Conservation (phyloP, 768 basidiomycete genomes). For the Gymnopilus junonius region DNA sequence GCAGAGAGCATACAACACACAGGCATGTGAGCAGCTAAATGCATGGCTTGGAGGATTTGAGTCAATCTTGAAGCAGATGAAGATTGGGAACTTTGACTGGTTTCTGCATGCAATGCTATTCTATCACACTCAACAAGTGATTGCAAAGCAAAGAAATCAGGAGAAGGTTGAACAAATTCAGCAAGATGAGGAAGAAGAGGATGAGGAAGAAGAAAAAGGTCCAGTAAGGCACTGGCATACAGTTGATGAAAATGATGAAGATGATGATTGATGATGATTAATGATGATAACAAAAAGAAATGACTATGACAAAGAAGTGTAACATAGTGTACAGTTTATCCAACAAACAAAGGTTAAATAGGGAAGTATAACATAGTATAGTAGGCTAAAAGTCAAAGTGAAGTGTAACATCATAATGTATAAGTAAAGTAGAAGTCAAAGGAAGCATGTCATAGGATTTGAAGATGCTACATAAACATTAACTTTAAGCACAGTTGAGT, state of each 20-base stretch:
- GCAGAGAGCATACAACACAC: neutral
- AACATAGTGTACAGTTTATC: neutral
- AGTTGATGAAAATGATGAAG: neutral
- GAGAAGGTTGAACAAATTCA: neutral
- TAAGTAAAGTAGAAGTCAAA: no score
- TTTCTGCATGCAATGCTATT: slow-evolving; percentile 12
- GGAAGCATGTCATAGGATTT: no score
- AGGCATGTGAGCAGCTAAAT: neutral
- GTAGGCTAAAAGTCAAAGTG: no score
- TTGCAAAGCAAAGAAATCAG: neutral
- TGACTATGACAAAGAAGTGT: neutral
- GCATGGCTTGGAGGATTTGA: slow-evolving; percentile 15
- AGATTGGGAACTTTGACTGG: slow-evolving; percentile 25
- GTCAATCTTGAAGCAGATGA: slow-evolving; percentile 28
- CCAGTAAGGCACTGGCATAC: neutral
- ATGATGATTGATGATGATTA: no score
- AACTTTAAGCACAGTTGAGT: no score
- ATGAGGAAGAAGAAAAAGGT: neutral
- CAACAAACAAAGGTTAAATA: neutral
- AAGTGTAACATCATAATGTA: neutral
- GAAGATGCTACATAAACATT: no score
- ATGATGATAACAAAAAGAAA: no score
- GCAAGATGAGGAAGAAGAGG: neutral
- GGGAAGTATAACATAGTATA: neutral
- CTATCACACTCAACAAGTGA: neutral